A percentile compares a stretch with the other conserved stretches of the same genome.
These are phyloP conservation scores for Zygotorulaspora danielsina DNA, from an alignment of 805 yeast species.

Conservation along the genomic window DNA sequence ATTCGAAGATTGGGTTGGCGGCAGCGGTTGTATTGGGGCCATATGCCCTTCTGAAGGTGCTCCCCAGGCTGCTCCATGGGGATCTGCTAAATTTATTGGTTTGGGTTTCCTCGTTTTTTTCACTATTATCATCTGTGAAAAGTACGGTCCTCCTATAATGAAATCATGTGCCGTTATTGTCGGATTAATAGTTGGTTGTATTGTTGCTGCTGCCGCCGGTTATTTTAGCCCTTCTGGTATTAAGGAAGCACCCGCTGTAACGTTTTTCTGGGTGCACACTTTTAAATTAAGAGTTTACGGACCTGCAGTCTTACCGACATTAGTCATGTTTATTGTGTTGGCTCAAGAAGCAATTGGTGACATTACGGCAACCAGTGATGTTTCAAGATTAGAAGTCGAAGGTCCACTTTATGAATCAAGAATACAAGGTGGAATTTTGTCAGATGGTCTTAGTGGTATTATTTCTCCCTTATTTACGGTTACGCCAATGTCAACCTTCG, in stretches of 20 bases:
- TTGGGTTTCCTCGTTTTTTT: slow-evolving; percentile 79
- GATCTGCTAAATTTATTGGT: slow-evolving; percentile 82
- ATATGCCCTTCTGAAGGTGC: slow-evolving; percentile 49
- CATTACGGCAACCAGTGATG: slow-evolving; percentile 90
- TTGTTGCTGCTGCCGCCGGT: slow-evolving; percentile 87
- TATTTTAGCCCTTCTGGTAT: slow-evolving; percentile 61
- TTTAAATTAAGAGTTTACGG: slow-evolving; percentile 74
- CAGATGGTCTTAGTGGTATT: slow-evolving; percentile 80
- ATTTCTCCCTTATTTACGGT: slow-evolving; percentile 74
- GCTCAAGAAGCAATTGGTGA: slow-evolving; percentile 96
- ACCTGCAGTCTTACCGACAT: slow-evolving; percentile 78
- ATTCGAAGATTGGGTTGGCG: slow-evolving; percentile 84
- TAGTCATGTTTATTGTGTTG: slow-evolving; percentile 75
- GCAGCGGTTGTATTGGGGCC: slow-evolving; percentile 55
- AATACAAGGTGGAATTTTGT: slow-evolving; percentile 88
- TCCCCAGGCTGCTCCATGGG: slow-evolving; percentile 65
- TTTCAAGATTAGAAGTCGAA: slow-evolving; percentile 77
- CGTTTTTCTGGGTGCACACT: slow-evolving; percentile 85
- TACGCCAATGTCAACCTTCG: slow-evolving; percentile 90
- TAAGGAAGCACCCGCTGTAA: slow-evolving; percentile 70
- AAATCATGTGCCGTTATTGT: slow-evolving; percentile 88
- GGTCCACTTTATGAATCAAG: slow-evolving; percentile 79
- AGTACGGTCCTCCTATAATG: slow-evolving; percentile 92
- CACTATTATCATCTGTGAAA: slow-evolving; percentile 70
- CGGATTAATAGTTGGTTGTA: slow-evolving; percentile 83